Evolutionary conservation across 2,329 filamentous ascomycete genomes (phyloP).

Genomic region (Ramularia endophylla): DNA sequence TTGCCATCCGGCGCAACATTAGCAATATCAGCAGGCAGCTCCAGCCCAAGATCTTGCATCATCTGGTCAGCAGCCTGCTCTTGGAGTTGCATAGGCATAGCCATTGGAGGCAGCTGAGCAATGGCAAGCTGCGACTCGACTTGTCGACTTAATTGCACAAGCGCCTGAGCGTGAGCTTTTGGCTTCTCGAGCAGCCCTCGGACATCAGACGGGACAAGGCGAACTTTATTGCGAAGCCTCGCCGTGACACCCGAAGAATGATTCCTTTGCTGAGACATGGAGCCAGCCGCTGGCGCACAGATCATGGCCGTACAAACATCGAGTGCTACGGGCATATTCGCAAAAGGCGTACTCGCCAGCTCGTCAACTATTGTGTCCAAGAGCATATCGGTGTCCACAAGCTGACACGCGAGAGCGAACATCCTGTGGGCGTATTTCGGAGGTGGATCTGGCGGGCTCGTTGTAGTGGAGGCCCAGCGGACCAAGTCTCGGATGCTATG

Average conservation of each 20-base stretch:
- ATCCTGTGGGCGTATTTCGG: constrained; percentile 68
- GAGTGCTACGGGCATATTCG: constrained; percentile 56
- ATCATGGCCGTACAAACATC: constrained; percentile 65
- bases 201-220: constrained; percentile 44
- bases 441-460: constrained; percentile 42
- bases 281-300: constrained; percentile 52
- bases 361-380: constrained; percentile 62
- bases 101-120: constrained; percentile 47
- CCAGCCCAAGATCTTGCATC: constrained; percentile 31
- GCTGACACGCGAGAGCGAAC: constrained; percentile 54
- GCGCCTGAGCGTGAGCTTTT: constrained; percentile 51
- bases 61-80: constrained; percentile 25
- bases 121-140: constrained; percentile 47
- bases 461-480: constrained; percentile 55
- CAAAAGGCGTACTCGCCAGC: constrained; percentile 53
- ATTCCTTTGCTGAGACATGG: constrained; percentile 23
- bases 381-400: constrained; percentile 57
- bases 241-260: constrained; percentile 36
- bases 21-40: constrained; percentile 13
- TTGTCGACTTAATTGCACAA: constrained; percentile 27
- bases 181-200: constrained; percentile 55
- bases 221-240: constrained; percentile 20
- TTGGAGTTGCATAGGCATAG: constrained; percentile 22
- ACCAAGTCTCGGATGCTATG: constrained; percentile 58
- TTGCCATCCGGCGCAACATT: constrained; percentile 12